These are phyloP conservation scores for Chenopodium formosanum DNA, from an alignment of 148 eudicot species.

Conservation along the genomic window DNA sequence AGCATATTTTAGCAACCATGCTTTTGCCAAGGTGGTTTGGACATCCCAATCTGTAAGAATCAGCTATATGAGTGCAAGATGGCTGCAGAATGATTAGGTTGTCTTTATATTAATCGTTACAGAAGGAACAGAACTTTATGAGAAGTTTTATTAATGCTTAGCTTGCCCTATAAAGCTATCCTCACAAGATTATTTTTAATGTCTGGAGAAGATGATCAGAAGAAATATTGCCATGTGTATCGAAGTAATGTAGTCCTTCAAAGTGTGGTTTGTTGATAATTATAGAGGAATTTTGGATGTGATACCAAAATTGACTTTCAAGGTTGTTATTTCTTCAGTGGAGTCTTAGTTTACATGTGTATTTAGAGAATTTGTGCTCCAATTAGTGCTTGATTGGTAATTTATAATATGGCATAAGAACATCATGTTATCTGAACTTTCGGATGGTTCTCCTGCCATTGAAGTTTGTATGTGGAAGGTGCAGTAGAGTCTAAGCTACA, in stretches of 20 bases:
- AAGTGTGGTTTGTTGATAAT: background rate
- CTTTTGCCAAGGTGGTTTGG: background rate
- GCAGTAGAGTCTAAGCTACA: no score
- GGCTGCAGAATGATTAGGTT: background rate
- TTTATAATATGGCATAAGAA: background rate
- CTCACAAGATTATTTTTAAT: background rate
- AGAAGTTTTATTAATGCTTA: background rate
- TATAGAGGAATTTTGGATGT: background rate
- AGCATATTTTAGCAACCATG: background rate
- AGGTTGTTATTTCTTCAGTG: background rate
- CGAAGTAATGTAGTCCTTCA: background rate
- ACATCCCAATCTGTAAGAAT: background rate
- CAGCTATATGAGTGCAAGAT: background rate
- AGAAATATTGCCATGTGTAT: background rate
- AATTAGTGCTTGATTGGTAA: background rate
- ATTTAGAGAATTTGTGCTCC: background rate
- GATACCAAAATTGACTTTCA: background rate
- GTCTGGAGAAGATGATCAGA: background rate
- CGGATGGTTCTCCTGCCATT: background rate
- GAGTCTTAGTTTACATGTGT: background rate
- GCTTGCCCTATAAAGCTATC: background rate
- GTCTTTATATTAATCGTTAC: background rate
- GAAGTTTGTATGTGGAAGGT: background rate
- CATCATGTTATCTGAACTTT: background rate
- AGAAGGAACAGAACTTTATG: background rate